phyloP scores from a whole-genome alignment of 1,284 basidiomycete genomes.

The Ceratobasidium sp. region DNA sequence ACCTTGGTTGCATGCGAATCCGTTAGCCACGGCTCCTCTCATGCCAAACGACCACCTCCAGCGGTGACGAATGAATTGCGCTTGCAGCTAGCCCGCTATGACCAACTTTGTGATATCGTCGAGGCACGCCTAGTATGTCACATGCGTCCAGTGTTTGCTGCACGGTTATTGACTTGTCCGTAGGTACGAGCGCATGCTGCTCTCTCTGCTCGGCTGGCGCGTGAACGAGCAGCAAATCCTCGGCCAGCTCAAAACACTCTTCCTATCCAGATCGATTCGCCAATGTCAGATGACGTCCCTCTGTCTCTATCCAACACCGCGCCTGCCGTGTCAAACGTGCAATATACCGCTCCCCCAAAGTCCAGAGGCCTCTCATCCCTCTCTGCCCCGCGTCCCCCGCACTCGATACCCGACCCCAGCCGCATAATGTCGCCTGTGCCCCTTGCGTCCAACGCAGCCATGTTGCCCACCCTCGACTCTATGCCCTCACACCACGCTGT shows the following conservation, averaged over 20 bases:
- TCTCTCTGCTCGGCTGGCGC: constrained; percentile 72
- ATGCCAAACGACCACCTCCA: constrained; percentile 72
- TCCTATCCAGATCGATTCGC: constrained; percentile 48
- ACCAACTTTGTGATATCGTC: constrained; percentile 79
- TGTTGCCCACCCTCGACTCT: constrained; percentile 66
- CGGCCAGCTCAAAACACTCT: constrained; percentile 44
- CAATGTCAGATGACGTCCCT: constrained; percentile 70
- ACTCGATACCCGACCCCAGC: constrained; percentile 47
- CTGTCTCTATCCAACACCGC: constrained; percentile 76
- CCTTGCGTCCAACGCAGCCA: constrained; percentile 79
- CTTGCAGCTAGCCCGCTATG: constrained; percentile 78
- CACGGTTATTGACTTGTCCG: neutral
- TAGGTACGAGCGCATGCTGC: constrained; percentile 77
- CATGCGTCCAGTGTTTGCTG: neutral
- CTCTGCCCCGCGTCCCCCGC: constrained; percentile 38
- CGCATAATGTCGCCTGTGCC: constrained; percentile 80
- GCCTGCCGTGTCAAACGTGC: constrained; percentile 72
- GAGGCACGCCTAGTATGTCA: constrained; percentile 73
- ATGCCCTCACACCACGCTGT: constrained; percentile 56
- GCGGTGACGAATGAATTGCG: constrained; percentile 73
- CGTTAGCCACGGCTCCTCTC: constrained; percentile 47
- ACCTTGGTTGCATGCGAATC: constrained; percentile 9
- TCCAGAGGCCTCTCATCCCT: constrained; percentile 47
- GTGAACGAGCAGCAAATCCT: constrained; percentile 63
- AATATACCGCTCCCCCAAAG: constrained; percentile 61